These are phyloP conservation scores for Xylogone sp. DNA, from an alignment of 2,329 filamentous ascomycete species.

Conservation along the genomic window DNA sequence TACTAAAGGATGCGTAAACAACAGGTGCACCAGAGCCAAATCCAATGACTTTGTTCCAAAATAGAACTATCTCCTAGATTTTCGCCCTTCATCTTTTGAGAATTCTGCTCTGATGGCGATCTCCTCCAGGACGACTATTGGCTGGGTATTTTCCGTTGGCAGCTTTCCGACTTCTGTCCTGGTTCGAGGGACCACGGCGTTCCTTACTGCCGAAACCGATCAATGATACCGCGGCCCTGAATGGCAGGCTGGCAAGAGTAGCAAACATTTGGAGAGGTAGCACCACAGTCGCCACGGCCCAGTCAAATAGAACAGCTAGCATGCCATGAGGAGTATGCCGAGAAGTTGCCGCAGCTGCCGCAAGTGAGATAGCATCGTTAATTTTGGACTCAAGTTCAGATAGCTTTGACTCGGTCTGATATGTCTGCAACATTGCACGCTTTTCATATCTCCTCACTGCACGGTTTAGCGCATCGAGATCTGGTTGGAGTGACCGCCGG, in stretches of 20 bases:
- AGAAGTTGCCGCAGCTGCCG: constrained; percentile 62
- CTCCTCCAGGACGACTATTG: constrained; percentile 6
- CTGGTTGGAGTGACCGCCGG: constrained; percentile 66
- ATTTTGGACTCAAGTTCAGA: constrained; percentile 67
- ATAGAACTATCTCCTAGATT: not conserved
- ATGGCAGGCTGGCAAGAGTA: constrained; percentile 18
- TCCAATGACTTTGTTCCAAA: too few relatives aligned
- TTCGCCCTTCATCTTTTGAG: constrained; percentile 12
- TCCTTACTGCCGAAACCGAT: constrained; percentile 17
- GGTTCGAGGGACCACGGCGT: constrained; percentile 8
- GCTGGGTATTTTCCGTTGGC: constrained; percentile 15
- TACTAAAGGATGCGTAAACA: too few relatives aligned
- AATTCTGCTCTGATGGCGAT: constrained; percentile 14
- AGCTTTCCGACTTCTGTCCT: constrained; percentile 11
- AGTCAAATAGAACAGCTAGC: constrained; percentile 21
- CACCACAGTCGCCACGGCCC: constrained; percentile 20
- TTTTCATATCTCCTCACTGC: constrained; percentile 92
- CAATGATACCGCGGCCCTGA: constrained; percentile 15
- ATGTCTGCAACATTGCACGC: constrained; percentile 69
- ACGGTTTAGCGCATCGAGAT: constrained; percentile 83
- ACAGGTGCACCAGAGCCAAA: too few relatives aligned
- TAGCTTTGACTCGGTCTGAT: constrained; percentile 74
- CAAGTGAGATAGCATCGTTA: constrained; percentile 76
- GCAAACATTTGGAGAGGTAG: constrained; percentile 23
- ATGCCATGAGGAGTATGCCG: constrained; percentile 16